Evolutionary conservation across 768 basidiomycete genomes (phyloP).

Genomic region (Lactarius psammicola): DNA sequence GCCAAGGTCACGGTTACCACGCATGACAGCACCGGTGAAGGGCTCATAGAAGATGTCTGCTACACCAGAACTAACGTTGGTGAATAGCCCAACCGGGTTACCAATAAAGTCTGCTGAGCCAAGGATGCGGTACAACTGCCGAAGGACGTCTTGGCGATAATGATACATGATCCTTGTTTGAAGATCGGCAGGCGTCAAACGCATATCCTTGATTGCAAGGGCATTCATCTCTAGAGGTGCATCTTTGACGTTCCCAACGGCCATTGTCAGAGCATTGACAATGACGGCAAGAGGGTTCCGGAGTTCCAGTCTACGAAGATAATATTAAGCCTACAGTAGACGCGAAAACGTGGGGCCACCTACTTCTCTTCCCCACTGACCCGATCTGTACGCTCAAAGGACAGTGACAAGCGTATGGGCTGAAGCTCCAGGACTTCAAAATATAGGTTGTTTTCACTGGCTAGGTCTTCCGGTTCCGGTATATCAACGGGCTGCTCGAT

Average conservation of each 20-base stretch:
- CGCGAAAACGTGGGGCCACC: constrained; percentile 30
- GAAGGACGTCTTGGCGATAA: constrained; percentile 89
- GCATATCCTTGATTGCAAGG: constrained; percentile 91
- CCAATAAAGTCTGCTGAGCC: constrained; percentile 98
- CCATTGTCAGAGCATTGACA: constrained; percentile 94
- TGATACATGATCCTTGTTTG: constrained; percentile 84
- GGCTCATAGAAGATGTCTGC: constrained; percentile 99
- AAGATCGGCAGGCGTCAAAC: constrained; percentile 80
- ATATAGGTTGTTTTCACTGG: constrained; percentile 77
- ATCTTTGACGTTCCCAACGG: constrained; percentile 94
- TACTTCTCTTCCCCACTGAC: constrained; percentile 94
- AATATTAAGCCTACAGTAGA: neutral
- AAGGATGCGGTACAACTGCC: constrained; percentile 92
- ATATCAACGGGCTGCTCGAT: constrained; percentile 67
- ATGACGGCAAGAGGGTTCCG: constrained; percentile 92
- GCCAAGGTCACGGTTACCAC: constrained; percentile 91
- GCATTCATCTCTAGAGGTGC: constrained; percentile 94
- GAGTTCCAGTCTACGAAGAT: constrained; percentile 54
- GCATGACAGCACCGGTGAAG: constrained; percentile 94
- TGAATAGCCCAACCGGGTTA: constrained; percentile 96
- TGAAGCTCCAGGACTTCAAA: constrained; percentile 96
- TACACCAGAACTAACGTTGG: constrained; percentile 96
- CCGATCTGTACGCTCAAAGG: constrained; percentile 96
- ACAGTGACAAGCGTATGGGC: constrained; percentile 86
- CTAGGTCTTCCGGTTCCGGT: constrained; percentile 65